Evolutionary conservation across 805 yeast genomes (phyloP).

Genomic region (Brettanomyces sp.): DNA sequence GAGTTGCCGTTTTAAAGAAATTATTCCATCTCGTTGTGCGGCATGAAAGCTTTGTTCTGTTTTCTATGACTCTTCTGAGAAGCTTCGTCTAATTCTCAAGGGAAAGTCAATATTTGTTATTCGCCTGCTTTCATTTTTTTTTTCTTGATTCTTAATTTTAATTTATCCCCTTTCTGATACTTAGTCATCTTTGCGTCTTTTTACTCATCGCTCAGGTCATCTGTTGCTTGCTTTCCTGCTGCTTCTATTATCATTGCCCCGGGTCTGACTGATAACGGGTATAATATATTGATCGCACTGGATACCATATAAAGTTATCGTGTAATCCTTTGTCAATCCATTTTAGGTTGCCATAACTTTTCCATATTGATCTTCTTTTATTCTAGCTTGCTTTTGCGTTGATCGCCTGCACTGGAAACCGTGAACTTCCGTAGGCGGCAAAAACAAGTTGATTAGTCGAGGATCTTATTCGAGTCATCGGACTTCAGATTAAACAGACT

Average conservation of each 20-base stretch:
- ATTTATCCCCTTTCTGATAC: background rate
- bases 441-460: background rate
- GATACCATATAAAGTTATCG: too few relatives aligned
- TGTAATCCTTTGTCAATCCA: too few relatives aligned
- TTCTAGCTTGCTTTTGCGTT: background rate
- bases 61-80: background rate
- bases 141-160: background rate
- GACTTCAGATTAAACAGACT: background rate
- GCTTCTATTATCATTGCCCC: background rate
- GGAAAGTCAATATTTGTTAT: too few relatives aligned
- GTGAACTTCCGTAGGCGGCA: constrained; percentile 8
- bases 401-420: constrained; percentile 6
- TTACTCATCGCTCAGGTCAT: background rate
- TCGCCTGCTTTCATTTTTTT: background rate
- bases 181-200: background rate
- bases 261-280: background rate
- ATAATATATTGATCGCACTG: too few relatives aligned
- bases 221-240: background rate
- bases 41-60: background rate
- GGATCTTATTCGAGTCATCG: background rate
- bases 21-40: background rate
- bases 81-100: too few relatives aligned
- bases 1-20: too few relatives aligned
- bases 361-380: too few relatives aligned
- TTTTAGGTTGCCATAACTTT: too few relatives aligned